Conservation (phyloP, 306 rosid species). For the Fragaria nilgerrensis region DNA sequence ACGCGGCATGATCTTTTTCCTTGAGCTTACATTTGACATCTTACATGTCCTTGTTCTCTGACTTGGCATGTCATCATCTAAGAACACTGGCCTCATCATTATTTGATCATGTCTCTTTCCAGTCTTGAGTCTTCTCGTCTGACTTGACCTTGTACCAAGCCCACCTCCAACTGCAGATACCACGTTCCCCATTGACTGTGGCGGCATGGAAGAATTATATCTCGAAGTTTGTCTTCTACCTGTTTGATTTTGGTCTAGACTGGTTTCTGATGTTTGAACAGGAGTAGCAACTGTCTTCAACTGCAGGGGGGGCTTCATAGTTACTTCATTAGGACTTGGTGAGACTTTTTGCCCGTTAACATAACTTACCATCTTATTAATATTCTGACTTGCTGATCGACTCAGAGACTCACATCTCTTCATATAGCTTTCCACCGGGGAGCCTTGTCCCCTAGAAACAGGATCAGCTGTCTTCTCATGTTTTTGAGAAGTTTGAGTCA, state of each 20-base stretch:
- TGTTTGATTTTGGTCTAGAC: conserved; percentile 13
- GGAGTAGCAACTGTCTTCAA: background rate
- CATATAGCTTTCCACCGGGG: background rate
- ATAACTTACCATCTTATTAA: conserved; percentile 19
- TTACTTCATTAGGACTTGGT: conserved; percentile 17
- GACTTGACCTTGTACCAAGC: conserved; percentile 2
- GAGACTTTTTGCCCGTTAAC: conserved; percentile 58
- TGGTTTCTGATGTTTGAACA: conserved; percentile 14
- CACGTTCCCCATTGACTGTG: background rate
- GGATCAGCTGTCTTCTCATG: background rate
- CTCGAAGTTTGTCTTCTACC: conserved; percentile 15
- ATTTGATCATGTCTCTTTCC: conserved; percentile 13
- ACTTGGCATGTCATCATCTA: conserved; percentile 33
- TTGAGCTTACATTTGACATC: conserved; percentile 9
- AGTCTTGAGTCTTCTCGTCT: conserved; percentile 14
- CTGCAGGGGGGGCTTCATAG: conserved; percentile 15
- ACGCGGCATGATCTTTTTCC: conserved; percentile 2
- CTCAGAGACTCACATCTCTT: conserved; percentile 33
- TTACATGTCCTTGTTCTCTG: conserved; percentile 19
- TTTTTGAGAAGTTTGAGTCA: conserved; percentile 20
- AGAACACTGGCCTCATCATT: conserved; percentile 42
- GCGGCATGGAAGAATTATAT: conserved; percentile 16
- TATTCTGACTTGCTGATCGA: conserved; percentile 13
- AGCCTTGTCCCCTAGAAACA: conserved; percentile 17
- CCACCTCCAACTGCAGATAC: conserved; percentile 1